Conservation (phyloP, 108 stramenopile genomes). For the Pseudonitzschia pungens region DNA sequence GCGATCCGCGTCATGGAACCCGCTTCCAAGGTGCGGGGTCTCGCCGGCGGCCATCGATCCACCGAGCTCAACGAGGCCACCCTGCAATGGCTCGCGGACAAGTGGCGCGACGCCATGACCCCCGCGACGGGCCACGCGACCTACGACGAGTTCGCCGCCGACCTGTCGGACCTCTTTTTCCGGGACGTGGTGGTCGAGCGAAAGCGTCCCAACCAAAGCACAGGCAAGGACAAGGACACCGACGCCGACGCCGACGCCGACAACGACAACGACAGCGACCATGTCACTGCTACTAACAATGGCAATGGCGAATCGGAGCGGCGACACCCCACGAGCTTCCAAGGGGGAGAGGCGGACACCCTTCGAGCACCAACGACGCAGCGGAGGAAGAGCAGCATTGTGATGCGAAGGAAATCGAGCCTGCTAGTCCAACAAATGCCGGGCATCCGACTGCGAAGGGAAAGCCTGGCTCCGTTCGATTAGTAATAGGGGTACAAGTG, state of each 20-base stretch:
- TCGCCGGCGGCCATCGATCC: background rate
- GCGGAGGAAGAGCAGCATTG: conserved; percentile 5
- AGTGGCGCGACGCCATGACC: conserved; percentile 5
- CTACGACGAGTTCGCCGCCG: conserved; percentile 9
- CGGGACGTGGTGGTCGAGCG: background rate
- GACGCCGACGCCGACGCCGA: too few species aligned
- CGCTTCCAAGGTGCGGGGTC: conserved; percentile 1
- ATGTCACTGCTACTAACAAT: too few species aligned
- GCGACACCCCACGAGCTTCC: too few species aligned
- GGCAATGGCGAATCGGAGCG: too few species aligned
- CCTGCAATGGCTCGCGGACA: conserved; percentile 7
- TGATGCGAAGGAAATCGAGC: conserved; percentile 6
- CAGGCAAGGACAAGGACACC: too few species aligned
- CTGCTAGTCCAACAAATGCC: background rate
- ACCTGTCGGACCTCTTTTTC: background rate
- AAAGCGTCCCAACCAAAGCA: too few species aligned
- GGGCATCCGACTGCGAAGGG: background rate
- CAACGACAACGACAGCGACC: too few species aligned
- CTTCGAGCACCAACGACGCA: too few species aligned
- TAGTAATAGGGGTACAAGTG: background rate
- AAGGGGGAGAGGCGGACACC: too few species aligned
- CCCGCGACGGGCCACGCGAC: conserved; percentile 2
- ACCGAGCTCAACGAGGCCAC: conserved; percentile 1
- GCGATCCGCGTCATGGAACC: conserved; percentile 9
- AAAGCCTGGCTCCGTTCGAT: conserved; percentile 7